Base-by-base conservation (phyloP, 2,329 filamentous ascomycete species). In the Diaporthe amygdali region DNA sequence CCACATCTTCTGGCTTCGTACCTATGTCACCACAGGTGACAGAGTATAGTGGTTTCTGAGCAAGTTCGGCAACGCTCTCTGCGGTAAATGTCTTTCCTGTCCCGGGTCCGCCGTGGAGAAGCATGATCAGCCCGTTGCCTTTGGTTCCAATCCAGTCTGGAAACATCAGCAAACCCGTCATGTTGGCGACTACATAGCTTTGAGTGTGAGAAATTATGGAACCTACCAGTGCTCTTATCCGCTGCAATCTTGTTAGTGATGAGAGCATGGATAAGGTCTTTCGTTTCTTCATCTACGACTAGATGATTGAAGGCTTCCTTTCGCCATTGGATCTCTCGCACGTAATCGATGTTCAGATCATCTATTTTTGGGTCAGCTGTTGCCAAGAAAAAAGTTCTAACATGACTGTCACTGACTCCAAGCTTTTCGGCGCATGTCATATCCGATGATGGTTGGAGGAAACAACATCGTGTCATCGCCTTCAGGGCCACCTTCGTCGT, bases 1-100 rank as follows among this genome's bases (percentile, higher is more conserved):
- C 79, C 2, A 79, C 76, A 0, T 55, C 71, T 12, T 78, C 71
- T 0, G 78, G 61, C 1, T 74, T 69, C 2, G 76, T 79, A 1
- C 81, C 82, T 3, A 83, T 74, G 52, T 83, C 82, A 8, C 81
- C 81, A 44, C 78, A 81, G 1, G 80, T 82, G 2, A 83, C 79
- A 17, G 76, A 74, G 71, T 81, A 83, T 0, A 83, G 71, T 1
- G 81, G 80, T 52, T 77, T 78, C 47, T 78, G 69, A n/a, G 80
- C 77, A 15, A 78, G 72, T 61, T 83, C 81, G 0, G 82, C 82
- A 0, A 83, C 78, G 39, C 77, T 68, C 55, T 81, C 79, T 3
- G 80, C 81, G 2, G 81, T 82, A 32, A 81, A 68, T 3, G 81
- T 81, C 63, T 82, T 82, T 6, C 81, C 80, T 5, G 78, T 81